These are phyloP conservation scores for Chlorella sp. DNA, from an alignment of 139 green algal species.

Conservation along the genomic window DNA sequence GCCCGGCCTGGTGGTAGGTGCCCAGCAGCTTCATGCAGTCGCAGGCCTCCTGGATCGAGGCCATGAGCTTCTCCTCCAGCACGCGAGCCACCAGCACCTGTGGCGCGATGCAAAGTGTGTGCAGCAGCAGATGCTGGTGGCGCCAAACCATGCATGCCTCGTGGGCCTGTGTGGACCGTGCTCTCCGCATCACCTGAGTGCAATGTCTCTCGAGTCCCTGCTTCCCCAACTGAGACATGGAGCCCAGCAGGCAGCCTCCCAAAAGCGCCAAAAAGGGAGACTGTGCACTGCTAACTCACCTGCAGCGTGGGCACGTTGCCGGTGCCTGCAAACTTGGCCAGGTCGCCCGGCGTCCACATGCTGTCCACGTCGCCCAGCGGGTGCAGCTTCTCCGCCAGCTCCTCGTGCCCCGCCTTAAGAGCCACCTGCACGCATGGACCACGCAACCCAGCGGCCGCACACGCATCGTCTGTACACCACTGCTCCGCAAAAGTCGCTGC, in stretches of 20 bases:
- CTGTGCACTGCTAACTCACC: background rate
- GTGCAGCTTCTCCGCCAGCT: constrained; percentile 1
- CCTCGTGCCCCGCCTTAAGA: background rate
- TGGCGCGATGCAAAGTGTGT: background rate
- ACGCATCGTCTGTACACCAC: no score
- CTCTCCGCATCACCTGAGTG: no score
- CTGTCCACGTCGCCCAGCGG: background rate
- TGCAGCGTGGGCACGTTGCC: constrained; percentile 3
- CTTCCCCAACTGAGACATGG: no score
- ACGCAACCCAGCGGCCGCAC: no score
- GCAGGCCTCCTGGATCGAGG: constrained; percentile 7
- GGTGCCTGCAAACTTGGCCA: constrained; percentile 1
- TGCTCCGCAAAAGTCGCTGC: no score
- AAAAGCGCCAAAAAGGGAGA: no score
- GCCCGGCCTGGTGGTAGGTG: constrained; percentile 12
- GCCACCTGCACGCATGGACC: background rate
- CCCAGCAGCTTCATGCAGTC: constrained; percentile 27
- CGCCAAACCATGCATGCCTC: no score
- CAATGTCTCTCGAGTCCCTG: no score
- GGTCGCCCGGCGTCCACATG: constrained; percentile 3
- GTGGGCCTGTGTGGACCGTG: no score
- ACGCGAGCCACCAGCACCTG: constrained; percentile 4
- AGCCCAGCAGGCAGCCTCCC: no score
- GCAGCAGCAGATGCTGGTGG: no score
- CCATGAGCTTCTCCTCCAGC: constrained; percentile 6